These are phyloP conservation scores for Blastobotrys proliferans DNA, from an alignment of 1,139 yeast species.

Conservation along the genomic window DNA sequence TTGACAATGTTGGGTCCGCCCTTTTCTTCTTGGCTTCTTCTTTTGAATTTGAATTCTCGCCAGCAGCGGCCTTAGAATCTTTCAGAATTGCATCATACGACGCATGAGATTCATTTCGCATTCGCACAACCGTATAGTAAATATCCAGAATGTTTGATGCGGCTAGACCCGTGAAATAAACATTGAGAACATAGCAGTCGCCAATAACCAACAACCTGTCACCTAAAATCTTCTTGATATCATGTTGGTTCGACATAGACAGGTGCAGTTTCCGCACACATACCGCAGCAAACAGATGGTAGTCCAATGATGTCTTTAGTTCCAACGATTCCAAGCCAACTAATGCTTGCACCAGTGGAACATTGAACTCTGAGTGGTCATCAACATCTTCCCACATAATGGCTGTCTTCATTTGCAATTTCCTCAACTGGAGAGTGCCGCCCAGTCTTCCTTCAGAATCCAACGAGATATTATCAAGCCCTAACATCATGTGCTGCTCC, in stretches of 20 bases:
- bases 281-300: constrained; percentile 72
- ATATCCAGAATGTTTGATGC: constrained; percentile 81
- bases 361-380: constrained; percentile 33
- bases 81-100: constrained; percentile 71
- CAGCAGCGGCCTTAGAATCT: constrained; percentile 41
- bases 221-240: constrained; percentile 31
- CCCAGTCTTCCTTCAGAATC: constrained; percentile 74
- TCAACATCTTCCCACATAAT: constrained; percentile 60
- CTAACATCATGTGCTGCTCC: constrained; percentile 67
- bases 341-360: constrained; percentile 66
- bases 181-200: constrained; percentile 51
- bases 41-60: constrained; percentile 4
- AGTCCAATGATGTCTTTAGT: constrained; percentile 69
- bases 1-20: constrained; percentile 16
- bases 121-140: constrained; percentile 62
- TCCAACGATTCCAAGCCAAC: constrained; percentile 55
- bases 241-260: constrained; percentile 67
- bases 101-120: constrained; percentile 65
- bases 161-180: constrained; percentile 76
- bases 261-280: constrained; percentile 48
- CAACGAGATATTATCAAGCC: constrained; percentile 52
- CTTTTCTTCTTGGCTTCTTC: constrained; percentile 8
- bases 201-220: constrained; percentile 62
- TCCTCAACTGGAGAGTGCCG: constrained; percentile 52
- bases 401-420: constrained; percentile 57